Evolutionary conservation across 352 stramenopile species (phyloP), one percentile per base, ranked within the genome.

Genomic region (Pythium aristosporum): DNA sequence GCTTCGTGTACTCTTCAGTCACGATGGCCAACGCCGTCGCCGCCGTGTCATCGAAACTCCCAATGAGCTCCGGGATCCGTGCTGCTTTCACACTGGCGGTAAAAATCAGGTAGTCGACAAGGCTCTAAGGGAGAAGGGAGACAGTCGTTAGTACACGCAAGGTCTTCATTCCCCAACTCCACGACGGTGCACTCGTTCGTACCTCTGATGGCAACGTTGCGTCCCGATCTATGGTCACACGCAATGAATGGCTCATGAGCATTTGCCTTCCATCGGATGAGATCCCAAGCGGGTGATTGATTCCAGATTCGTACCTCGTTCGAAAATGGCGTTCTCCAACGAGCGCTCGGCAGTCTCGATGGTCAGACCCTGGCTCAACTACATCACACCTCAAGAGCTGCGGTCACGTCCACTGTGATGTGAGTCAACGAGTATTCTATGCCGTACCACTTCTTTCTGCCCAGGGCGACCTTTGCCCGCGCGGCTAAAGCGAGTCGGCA

Each of bases 41-140:
- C 20, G 87, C 85, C 9, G 85, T 87, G 51, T 92, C 73, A 37
- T 96, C 85, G 44, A 96, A 76, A n/a, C 73, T 83, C 5, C 87
- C 87, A n/a, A 93, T 68, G 32, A 96, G 75, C 59, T 94, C 87
- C 1, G 76, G 73, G 36, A 89, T 61, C 3, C 80, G 72, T 5
- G 71, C 70, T 11, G 71, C 57, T 68, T 96, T 92, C 25, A 91
- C 53, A 60, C 85, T 93, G 16, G 77, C 66, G 34, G 78, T 67
- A 46, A 89, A 79, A 3, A 94, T 74, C 18, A 92, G 41, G 57
- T 80, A 96, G 18, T 96, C 85, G 0, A 96, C 74, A 16, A 94
- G 46, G 18, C 80, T 76, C 77, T 92, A 48, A 39, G 34, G 34
- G 32, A 9, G 32, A 9, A 36, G 9, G 9, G 34, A 39, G 11